Evolutionary conservation across 164 flowering plant species (phyloP).

Genomic region (Dillenia turbinata): DNA sequence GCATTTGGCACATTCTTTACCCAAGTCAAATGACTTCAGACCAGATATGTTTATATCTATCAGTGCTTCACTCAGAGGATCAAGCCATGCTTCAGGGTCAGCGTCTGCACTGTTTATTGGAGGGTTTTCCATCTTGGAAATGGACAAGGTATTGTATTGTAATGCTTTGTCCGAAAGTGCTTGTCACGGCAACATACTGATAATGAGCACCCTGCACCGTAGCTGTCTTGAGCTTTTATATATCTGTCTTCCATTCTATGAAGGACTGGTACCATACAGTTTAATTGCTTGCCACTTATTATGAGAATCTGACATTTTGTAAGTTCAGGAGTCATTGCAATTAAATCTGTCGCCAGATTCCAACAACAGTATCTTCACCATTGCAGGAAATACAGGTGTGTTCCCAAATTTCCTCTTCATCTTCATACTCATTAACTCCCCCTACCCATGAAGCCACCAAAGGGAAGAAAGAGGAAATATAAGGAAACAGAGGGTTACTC

Average conservation of each 20-base stretch:
- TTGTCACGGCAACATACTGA: no score
- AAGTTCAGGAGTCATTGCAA: conserved; percentile 33
- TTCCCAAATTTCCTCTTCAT: neutral
- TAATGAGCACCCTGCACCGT: no score
- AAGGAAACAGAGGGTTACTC: no score
- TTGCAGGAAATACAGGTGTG: conserved; percentile 78
- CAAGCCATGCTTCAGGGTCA: conserved; percentile 47
- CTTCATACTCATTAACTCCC: no score
- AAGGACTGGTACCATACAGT: no score
- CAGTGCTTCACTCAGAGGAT: conserved; percentile 44
- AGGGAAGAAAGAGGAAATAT: no score
- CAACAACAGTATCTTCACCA: conserved; percentile 49
- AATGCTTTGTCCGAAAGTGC: no score
- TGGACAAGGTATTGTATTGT: conserved; percentile 41
- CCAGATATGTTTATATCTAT: conserved; percentile 45
- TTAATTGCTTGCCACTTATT: no score
- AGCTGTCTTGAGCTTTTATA: no score
- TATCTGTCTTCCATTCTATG: no score
- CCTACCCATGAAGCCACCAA: no score
- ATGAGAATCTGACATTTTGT: conserved; percentile 1
- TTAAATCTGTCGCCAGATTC: conserved; percentile 54
- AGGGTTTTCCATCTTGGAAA: conserved; percentile 60
- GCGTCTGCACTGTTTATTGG: conserved; percentile 73
- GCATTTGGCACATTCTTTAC: conserved; percentile 50
- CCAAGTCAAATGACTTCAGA: conserved; percentile 33